Conservation (phyloP, 495 filamentous ascomycete species). For the Echria macrotheca region DNA sequence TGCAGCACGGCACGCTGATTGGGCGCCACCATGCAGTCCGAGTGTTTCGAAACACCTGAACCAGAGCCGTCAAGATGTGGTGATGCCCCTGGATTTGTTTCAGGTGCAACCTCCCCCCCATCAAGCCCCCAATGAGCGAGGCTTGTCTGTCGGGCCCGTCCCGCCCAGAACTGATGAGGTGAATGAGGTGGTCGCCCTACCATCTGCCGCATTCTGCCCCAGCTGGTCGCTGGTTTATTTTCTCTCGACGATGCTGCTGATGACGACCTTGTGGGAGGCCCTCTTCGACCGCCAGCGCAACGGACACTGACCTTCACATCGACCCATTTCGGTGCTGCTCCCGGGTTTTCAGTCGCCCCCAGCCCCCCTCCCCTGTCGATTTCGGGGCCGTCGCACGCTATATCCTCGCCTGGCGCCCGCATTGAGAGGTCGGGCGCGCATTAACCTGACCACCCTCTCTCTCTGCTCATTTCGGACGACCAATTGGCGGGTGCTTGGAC, state of each 20-base stretch:
- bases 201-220: too few relatives aligned
- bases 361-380: slow-evolving; percentile 17
- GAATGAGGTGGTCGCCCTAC: too few relatives aligned
- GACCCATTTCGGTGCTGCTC: too few relatives aligned
- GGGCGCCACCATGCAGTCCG: slow-evolving; percentile 22
- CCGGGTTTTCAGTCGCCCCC: slow-evolving; percentile 26
- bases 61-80: slow-evolving; percentile 15
- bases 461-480: neutral
- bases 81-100: slow-evolving; percentile 22
- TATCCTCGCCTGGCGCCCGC: slow-evolving; percentile 8
- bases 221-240: too few relatives aligned
- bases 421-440: slow-evolving; percentile 6
- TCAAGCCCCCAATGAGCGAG: slow-evolving; percentile 12
- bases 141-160: slow-evolving; percentile 5
- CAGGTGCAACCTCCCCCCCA: slow-evolving; percentile 18
- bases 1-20: slow-evolving; percentile 15
- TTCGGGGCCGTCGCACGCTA: neutral
- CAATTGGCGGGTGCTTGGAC: slow-evolving; percentile 5
- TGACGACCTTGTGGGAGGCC: too few relatives aligned
- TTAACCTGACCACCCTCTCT: slow-evolving; percentile 11
- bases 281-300: too few relatives aligned
- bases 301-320: too few relatives aligned
- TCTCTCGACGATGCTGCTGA: too few relatives aligned
- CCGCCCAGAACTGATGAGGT: neutral
- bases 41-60: slow-evolving; percentile 28